phyloP scores from a whole-genome alignment of 768 basidiomycete genomes.

The Hypholoma fasciculare region DNA sequence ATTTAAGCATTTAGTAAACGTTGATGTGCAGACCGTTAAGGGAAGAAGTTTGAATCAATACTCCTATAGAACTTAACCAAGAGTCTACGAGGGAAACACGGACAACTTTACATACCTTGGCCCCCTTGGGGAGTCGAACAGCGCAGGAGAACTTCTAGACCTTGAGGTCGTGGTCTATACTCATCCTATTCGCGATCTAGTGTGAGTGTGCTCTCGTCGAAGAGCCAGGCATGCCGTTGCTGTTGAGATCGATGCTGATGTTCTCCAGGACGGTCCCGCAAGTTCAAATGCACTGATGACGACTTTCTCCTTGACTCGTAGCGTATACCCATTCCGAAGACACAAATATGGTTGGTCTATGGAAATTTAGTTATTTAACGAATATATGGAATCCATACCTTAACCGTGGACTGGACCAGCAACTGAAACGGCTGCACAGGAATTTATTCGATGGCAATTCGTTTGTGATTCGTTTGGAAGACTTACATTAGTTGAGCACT shows the following conservation, averaged over 20 bases:
- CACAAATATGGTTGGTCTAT: neutral
- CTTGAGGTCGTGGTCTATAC: slow-evolving; percentile 48
- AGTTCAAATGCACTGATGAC: slow-evolving; percentile 61
- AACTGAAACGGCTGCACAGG: no score
- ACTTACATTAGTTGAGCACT: no score
- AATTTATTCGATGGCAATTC: no score
- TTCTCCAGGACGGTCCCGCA: slow-evolving; percentile 57
- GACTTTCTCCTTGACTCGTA: slow-evolving; percentile 45
- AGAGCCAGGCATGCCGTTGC: slow-evolving; percentile 50
- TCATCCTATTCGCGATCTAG: slow-evolving; percentile 35
- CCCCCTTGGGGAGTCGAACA: slow-evolving; percentile 51
- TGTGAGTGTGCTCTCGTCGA: slow-evolving; percentile 40
- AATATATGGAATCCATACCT: slow-evolving; percentile 9
- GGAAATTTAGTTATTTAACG: neutral
- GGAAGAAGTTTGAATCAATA: neutral
- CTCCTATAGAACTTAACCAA: slow-evolving; percentile 18
- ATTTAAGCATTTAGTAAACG: slow-evolving; percentile 46
- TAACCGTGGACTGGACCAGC: no score
- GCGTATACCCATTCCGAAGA: slow-evolving; percentile 52
- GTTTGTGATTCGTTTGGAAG: no score
- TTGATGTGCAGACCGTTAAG: slow-evolving; percentile 40
- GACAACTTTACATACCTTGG: slow-evolving; percentile 40
- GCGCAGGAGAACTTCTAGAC: slow-evolving; percentile 46
- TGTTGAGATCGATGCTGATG: slow-evolving; percentile 51
- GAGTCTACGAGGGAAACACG: slow-evolving; percentile 5